phyloP scores from a whole-genome alignment of 2,329 filamentous ascomycete species.

The Epichloe hybrida region DNA sequence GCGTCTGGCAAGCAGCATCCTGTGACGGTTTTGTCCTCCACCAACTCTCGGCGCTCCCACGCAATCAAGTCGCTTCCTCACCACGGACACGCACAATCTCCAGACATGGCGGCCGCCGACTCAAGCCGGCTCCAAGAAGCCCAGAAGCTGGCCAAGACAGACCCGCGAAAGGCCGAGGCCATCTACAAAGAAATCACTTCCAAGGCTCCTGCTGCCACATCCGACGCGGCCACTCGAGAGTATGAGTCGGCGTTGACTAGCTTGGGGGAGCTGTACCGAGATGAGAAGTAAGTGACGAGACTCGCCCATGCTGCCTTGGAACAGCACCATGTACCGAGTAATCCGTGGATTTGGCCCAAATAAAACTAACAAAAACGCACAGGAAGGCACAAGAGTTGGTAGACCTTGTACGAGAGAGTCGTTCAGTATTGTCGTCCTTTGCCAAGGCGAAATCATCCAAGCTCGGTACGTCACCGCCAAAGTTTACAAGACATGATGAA shows the following conservation, averaged over 20 bases:
- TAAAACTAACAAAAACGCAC: background rate
- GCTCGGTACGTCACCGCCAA: slow-evolving; percentile 51
- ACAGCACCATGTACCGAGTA: background rate
- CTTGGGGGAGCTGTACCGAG: slow-evolving; percentile 83
- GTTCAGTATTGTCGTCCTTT: slow-evolving; percentile 85
- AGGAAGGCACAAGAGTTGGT: slow-evolving; percentile 77
- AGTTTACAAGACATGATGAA: background rate
- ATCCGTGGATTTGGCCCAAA: background rate
- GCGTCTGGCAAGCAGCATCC: background rate
- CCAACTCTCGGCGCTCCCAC: background rate
- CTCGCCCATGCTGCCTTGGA: too few species aligned
- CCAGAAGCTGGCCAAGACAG: slow-evolving; percentile 65
- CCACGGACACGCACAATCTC: background rate
- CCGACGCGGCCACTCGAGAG: slow-evolving; percentile 74
- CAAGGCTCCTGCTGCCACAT: slow-evolving; percentile 67
- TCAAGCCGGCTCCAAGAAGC: slow-evolving; percentile 70
- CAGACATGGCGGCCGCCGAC: slow-evolving; percentile 43
- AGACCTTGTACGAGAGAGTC: slow-evolving; percentile 77
- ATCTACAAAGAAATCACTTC: slow-evolving; percentile 85
- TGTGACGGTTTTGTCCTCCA: background rate
- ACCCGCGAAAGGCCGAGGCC: slow-evolving; percentile 72
- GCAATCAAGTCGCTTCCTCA: background rate
- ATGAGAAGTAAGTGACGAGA: slow-evolving; percentile 53
- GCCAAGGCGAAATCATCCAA: slow-evolving; percentile 99
- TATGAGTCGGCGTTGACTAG: slow-evolving; percentile 84